Evolutionary conservation across 805 yeast species (phyloP).

Genomic region (Saccharomycopsis guyanensis): DNA sequence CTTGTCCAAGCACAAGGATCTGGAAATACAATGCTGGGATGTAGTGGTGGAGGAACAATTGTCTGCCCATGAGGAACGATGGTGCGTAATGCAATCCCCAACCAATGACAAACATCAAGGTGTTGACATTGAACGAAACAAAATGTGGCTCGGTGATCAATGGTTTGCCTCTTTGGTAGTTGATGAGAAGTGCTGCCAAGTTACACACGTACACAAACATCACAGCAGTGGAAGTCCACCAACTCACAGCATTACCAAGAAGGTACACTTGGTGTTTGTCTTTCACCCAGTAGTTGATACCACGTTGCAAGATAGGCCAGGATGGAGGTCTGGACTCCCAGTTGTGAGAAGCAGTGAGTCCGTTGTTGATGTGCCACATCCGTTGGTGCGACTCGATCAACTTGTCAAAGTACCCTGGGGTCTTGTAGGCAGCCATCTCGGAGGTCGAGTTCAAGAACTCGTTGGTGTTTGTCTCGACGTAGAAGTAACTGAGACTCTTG

Average conservation of each 20-base stretch:
- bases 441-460: slow-evolving; percentile 36
- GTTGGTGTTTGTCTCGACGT: slow-evolving; percentile 63
- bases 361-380: slow-evolving; percentile 74
- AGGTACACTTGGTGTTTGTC: slow-evolving; percentile 57
- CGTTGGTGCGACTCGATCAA: slow-evolving; percentile 55
- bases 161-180: slow-evolving; percentile 58
- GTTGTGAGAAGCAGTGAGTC: slow-evolving; percentile 59
- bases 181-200: slow-evolving; percentile 38
- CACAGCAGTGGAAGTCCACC: slow-evolving; percentile 65
- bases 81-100: slow-evolving; percentile 90
- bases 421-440: slow-evolving; percentile 45
- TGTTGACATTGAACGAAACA: slow-evolving; percentile 58
- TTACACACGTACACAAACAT: slow-evolving; percentile 39
- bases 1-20: slow-evolving; percentile 65
- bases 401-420: slow-evolving; percentile 49
- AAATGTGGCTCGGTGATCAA: slow-evolving; percentile 45
- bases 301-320: slow-evolving; percentile 73
- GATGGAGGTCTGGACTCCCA: slow-evolving; percentile 65
- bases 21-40: slow-evolving; percentile 91
- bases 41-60: slow-evolving; percentile 88
- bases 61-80: slow-evolving; percentile 87
- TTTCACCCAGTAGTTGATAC: slow-evolving; percentile 73
- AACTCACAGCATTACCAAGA: slow-evolving; percentile 69
- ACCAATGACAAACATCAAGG: slow-evolving; percentile 55
- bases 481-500: slow-evolving; percentile 56